Conservation (phyloP, 2,329 filamentous ascomycete genomes). For the Fusarium liriodendri region DNA sequence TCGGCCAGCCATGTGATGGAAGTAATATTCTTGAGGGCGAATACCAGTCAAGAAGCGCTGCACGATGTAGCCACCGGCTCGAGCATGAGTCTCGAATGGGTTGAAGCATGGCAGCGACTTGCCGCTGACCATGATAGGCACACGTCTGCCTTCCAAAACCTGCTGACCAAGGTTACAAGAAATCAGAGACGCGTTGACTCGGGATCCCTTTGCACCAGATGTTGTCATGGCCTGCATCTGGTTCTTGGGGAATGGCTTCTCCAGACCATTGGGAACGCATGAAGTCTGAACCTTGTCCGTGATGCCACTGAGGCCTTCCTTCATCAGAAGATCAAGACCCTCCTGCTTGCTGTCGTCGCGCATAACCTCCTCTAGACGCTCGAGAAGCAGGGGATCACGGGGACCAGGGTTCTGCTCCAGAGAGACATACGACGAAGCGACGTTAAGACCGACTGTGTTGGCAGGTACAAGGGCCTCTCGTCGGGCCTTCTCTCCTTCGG, state of each 20-base stretch:
- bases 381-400: conserved; percentile 77
- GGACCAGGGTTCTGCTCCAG: conserved; percentile 74
- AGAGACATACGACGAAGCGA: conserved; percentile 90
- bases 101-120: conserved; percentile 96
- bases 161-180: conserved; percentile 98
- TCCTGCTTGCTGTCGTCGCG: conserved; percentile 92
- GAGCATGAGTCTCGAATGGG: conserved; percentile 87
- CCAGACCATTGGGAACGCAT: conserved; percentile 84
- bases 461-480: conserved; percentile 76
- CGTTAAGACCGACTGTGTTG: conserved; percentile 76
- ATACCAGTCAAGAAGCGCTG: conserved; percentile 98
- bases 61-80: conserved; percentile 92
- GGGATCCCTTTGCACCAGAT: conserved; percentile 92
- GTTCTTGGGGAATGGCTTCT: conserved; percentile 94
- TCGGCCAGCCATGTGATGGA: conserved; percentile 99
- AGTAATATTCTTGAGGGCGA: conserved; percentile 97
- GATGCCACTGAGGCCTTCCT: conserved; percentile 73
- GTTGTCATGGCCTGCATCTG: conserved; percentile 99
- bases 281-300: conserved; percentile 82
- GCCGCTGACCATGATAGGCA: conserved; percentile 97
- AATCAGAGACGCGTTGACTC: conserved; percentile 96
- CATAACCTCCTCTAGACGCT: conserved; percentile 87
- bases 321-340: conserved; percentile 89
- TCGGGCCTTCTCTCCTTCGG: conserved; percentile 78
- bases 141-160: conserved; percentile 92